Conservation (phyloP, 2,329 filamentous ascomycete genomes). For the Colletotrichum brevisporum region DNA sequence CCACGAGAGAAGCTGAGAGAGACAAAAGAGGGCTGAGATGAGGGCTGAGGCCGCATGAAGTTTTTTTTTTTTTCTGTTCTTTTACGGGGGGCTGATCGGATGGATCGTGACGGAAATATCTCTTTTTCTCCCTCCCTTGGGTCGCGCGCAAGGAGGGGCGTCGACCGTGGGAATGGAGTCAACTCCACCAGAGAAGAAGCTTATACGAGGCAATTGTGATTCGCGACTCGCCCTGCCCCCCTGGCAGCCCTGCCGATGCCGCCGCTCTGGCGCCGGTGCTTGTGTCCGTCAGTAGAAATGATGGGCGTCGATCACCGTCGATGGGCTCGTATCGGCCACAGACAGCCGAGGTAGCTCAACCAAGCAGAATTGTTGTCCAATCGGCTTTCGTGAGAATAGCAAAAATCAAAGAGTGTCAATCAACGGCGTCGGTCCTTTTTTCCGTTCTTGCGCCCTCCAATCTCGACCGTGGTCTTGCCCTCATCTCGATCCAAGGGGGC, state of each 20-base stretch:
- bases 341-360: constrained; percentile 13
- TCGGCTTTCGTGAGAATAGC: background rate
- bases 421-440: no score
- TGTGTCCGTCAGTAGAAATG: constrained; percentile 22
- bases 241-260: background rate
- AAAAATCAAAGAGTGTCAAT: background rate
- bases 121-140: background rate
- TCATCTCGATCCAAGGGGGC: no score
- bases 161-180: constrained; percentile 17
- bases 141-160: background rate
- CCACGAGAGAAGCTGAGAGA: background rate
- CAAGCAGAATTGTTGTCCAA: constrained; percentile 2
- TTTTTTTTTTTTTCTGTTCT: background rate
- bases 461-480: no score
- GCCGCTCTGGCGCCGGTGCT: constrained; percentile 1
- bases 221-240: background rate
- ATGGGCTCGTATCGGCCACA: constrained; percentile 14
- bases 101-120: constrained; percentile 19
- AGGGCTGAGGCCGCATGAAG: background rate
- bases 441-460: no score
- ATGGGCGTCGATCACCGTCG: constrained; percentile 10
- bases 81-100: background rate
- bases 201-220: constrained; percentile 26
- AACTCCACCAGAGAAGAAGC: constrained; percentile 19
- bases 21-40: background rate